phyloP scores from a whole-genome alignment of 2,329 filamentous ascomycete genomes.

The Blastomyces silverae region DNA sequence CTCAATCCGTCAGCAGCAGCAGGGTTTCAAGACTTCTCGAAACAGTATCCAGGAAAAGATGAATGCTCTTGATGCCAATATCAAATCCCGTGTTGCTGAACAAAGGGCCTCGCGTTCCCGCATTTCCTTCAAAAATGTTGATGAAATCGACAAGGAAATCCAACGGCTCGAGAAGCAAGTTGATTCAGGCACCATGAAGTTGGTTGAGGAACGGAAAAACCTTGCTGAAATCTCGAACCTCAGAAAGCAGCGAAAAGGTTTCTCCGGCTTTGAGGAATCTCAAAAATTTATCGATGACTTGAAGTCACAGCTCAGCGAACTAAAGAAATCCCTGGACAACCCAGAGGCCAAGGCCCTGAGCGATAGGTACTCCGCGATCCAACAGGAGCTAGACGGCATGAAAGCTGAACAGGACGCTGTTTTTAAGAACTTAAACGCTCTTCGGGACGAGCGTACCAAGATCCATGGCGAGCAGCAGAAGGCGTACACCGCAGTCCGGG shows the following conservation, averaged over 20 bases:
- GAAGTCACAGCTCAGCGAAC: constrained; percentile 77
- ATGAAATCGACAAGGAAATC: constrained; percentile 83
- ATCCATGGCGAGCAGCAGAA: constrained; percentile 79
- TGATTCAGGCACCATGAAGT: constrained; percentile 81
- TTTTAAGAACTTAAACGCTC: constrained; percentile 76
- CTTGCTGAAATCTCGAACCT: constrained; percentile 73
- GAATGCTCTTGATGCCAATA: constrained; percentile 81
- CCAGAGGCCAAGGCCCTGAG: constrained; percentile 82
- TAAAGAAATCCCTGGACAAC: constrained; percentile 84
- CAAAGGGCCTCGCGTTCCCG: constrained; percentile 79
- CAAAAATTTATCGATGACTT: constrained; percentile 87
- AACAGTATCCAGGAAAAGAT: constrained; percentile 77
- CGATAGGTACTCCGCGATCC: constrained; percentile 77
- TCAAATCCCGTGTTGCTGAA: constrained; percentile 77
- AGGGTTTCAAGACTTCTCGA: constrained; percentile 75
- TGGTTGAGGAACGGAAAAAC: constrained; percentile 96
- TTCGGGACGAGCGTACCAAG: constrained; percentile 79
- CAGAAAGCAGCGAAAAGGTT: constrained; percentile 85
- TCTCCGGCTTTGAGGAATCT: constrained; percentile 71
- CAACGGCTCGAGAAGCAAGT: constrained; percentile 74
- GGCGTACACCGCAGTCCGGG: constrained; percentile 73
- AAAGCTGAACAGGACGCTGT: constrained; percentile 87
- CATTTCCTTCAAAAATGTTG: constrained; percentile 75
- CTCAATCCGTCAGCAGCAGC: constrained; percentile 80
- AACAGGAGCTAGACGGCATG: constrained; percentile 80